Percentiles rank a stretch among this genome's conserved stretches.
These are phyloP conservation scores for maize (Zea mays) DNA, from an alignment of 176 grass and related monocot species.

Conservation along the genomic window DNA sequence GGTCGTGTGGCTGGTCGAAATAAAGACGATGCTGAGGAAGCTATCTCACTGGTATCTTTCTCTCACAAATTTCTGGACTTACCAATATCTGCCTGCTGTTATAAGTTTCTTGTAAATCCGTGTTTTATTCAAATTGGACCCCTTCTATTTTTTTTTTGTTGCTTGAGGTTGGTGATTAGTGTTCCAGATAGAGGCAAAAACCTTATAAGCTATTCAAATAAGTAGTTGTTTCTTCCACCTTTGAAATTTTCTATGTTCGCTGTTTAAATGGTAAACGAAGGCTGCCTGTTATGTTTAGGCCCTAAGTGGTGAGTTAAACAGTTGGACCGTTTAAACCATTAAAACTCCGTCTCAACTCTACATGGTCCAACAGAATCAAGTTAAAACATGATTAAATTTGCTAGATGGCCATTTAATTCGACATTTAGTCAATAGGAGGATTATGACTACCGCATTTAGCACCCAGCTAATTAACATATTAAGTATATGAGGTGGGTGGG, in stretches of 20 bases:
- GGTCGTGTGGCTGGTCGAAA: constrained; percentile 95
- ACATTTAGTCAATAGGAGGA: not conserved
- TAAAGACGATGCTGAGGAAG: constrained; percentile 95
- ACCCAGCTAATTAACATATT: not conserved
- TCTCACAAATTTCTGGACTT: not conserved
- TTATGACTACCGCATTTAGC: not conserved
- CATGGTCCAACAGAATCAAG: not conserved
- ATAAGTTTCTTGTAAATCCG: constrained; percentile 9
- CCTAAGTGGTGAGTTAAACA: not conserved
- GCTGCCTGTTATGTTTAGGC: not conserved
- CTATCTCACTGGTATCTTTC: constrained; percentile 82
- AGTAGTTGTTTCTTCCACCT: not conserved
- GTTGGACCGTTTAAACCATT: not conserved
- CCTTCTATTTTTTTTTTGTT: not conserved
- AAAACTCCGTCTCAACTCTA: not conserved
- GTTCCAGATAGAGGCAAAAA: not conserved
- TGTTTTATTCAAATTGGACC: not conserved
- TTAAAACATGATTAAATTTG: not conserved
- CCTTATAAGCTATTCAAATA: not conserved
- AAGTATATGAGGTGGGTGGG: not conserved
- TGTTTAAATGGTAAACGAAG: not conserved
- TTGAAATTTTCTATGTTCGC: not conserved
- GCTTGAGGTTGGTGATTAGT: not conserved
- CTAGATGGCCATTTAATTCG: not conserved
- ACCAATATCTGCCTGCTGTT: constrained; percentile 19